Evolutionary conservation across 148 eudicot genomes (phyloP).

Genomic region (Limonium bicolor): DNA sequence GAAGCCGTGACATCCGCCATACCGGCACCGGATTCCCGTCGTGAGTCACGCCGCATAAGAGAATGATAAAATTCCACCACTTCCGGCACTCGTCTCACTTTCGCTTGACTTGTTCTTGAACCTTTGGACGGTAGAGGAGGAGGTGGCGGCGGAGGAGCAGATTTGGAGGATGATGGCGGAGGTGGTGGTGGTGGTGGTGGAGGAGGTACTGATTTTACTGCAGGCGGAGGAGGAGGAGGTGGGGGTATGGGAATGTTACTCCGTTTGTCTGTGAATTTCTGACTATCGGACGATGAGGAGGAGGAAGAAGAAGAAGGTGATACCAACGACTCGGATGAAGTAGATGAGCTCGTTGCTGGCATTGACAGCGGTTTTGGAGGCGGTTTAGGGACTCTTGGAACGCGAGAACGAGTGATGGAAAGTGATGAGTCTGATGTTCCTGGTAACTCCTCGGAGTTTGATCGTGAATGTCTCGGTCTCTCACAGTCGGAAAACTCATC

Average conservation of each 20-base stretch:
- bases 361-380: conserved; percentile 38
- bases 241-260: conserved; percentile 2
- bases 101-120: conserved; percentile 23
- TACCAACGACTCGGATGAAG: conserved; percentile 6
- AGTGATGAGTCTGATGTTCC: conserved; percentile 20
- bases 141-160: conserved; percentile 39
- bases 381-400: conserved; percentile 79
- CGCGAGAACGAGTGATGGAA: conserved; percentile 26
- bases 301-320: conserved; percentile 11
- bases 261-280: conserved; percentile 12
- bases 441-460: conserved; percentile 27
- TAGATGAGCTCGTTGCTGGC: conserved; percentile 4
- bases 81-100: conserved; percentile 87
- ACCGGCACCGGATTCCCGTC: conserved; percentile 47
- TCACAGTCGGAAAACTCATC: conserved; percentile 16
- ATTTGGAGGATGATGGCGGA: conserved; percentile 10
- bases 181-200: conserved; percentile 26
- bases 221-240: conserved; percentile 30
- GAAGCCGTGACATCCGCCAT: conserved; percentile 16
- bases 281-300: conserved; percentile 6
- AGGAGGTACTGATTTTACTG: conserved; percentile 4
- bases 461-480: conserved; percentile 13
- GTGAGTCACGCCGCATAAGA: conserved; percentile 68
- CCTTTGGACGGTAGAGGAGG: conserved; percentile 41
- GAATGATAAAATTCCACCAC: conserved; percentile 92